These are phyloP conservation scores for Suhomyces tanzawaensis DNA, from an alignment of 805 yeast species.

Conservation along the genomic window DNA sequence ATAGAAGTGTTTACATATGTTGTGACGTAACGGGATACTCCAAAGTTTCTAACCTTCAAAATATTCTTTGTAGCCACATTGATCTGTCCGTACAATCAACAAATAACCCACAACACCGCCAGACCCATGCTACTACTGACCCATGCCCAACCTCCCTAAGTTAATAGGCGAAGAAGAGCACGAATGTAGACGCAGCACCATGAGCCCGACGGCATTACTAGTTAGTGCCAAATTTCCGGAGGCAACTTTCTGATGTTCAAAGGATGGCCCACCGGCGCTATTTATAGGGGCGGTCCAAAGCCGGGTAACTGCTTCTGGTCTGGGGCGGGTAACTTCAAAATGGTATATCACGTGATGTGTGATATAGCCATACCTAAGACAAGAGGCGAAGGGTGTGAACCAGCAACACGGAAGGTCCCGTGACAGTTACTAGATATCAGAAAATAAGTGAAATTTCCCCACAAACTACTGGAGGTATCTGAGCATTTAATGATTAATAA, in stretches of 20 bases:
- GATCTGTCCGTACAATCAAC: constrained; percentile 39
- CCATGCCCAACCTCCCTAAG: constrained; percentile 31
- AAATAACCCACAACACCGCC: constrained; percentile 20
- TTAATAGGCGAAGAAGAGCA: constrained; percentile 36
- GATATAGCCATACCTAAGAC: too few species aligned
- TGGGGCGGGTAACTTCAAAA: not conserved
- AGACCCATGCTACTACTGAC: constrained; percentile 9
- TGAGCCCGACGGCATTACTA: constrained; percentile 12
- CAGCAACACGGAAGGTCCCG: too few species aligned
- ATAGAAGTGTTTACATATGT: constrained; percentile 27
- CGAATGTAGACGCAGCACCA: constrained; percentile 9
- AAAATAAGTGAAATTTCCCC: too few species aligned
- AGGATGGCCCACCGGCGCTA: constrained; percentile 6
- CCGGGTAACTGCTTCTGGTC: not conserved
- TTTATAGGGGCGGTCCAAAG: not conserved
- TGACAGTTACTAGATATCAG: too few species aligned
- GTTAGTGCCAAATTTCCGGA: constrained; percentile 35
- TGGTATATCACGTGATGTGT: too few species aligned
- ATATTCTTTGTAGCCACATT: constrained; percentile 42
- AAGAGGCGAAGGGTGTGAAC: too few species aligned
- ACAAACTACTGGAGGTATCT: too few species aligned
- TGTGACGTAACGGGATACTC: constrained; percentile 48
- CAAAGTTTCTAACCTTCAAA: constrained; percentile 32
- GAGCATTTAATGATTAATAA: too few species aligned
- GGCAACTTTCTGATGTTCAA: constrained; percentile 38